A percentile compares a stretch with the other conserved stretches of the same genome.
These are phyloP conservation scores for Nissolia schottii DNA, from an alignment of 306 rosid genomes.

Conservation along the genomic window DNA sequence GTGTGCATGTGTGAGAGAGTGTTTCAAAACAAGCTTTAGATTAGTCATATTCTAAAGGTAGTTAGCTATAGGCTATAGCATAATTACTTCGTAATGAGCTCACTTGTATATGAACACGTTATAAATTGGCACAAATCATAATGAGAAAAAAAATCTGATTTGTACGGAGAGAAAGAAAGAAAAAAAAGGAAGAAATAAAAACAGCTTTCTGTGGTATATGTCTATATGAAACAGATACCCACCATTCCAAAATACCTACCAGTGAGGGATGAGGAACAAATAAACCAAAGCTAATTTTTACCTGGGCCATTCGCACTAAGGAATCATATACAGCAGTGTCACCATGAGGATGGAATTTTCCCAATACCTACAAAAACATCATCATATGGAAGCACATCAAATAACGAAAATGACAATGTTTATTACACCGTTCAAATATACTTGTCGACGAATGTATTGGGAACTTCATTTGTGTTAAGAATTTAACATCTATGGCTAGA, in stretches of 20 bases:
- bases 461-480: background rate
- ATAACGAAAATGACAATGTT: background rate
- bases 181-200: background rate
- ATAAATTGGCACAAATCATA: too few relatives aligned
- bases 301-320: conserved; percentile 99
- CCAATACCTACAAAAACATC: conserved; percentile 64
- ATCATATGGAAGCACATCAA: conserved; percentile 10
- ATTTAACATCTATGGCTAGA: conserved; percentile 7
- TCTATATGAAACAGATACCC: conserved; percentile 8
- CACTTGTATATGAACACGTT: too few relatives aligned
- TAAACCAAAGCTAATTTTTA: conserved; percentile 18
- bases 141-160: too few relatives aligned
- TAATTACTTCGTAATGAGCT: too few relatives aligned
- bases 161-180: background rate
- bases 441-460: background rate
- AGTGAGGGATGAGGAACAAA: conserved; percentile 1
- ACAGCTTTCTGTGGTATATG: background rate
- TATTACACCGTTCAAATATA: background rate
- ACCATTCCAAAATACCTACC: background rate
- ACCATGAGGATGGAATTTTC: conserved; percentile 97
- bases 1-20: too few relatives aligned
- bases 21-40: too few relatives aligned
- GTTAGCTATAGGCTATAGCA: too few relatives aligned
- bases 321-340: conserved; percentile 93
- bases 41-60: too few relatives aligned